Percentiles rank a stretch among this genome's conserved stretches.
Conservation (phyloP, 1,139 yeast genomes). For the Suhomyces taliae region DNA sequence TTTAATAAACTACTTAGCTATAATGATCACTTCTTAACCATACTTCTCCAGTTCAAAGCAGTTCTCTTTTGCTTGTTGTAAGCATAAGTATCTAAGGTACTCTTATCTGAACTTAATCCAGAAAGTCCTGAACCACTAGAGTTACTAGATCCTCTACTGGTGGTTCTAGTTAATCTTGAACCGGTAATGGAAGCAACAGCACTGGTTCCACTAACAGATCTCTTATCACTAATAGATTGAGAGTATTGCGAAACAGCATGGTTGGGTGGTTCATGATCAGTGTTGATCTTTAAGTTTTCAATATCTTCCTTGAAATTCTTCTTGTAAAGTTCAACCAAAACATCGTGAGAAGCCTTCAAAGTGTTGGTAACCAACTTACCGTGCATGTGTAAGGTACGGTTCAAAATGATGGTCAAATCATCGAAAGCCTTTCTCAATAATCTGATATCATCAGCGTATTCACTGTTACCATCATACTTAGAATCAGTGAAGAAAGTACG, state of each 20-base stretch:
- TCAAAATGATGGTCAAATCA: constrained; percentile 65
- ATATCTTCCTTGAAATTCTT: constrained; percentile 73
- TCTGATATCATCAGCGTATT: constrained; percentile 44
- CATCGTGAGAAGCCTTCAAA: constrained; percentile 63
- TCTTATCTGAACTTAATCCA: constrained; percentile 25
- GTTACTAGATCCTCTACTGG: constrained; percentile 31
- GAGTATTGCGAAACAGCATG: constrained; percentile 20
- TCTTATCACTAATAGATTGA: constrained; percentile 18
- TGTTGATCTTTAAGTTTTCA: constrained; percentile 34
- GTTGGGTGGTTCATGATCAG: constrained; percentile 35
- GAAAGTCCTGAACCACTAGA: constrained; percentile 31
- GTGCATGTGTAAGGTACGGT: constrained; percentile 68
- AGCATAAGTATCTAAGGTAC: constrained; percentile 16
- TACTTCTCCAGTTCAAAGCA: constrained; percentile 48
- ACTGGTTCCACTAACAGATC: constrained; percentile 18
- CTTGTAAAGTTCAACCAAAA: constrained; percentile 61
- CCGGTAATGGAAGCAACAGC: constrained; percentile 18
- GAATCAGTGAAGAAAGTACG: constrained; percentile 61
- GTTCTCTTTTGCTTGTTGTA: constrained; percentile 37
- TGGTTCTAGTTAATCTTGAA: constrained; percentile 30
- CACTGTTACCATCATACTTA: constrained; percentile 39
- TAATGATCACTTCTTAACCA: constrained; percentile 10
- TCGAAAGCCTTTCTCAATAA: constrained; percentile 63
- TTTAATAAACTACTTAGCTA: constrained; percentile 2
- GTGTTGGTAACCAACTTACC: constrained; percentile 61